Evolutionary conservation across 495 filamentous ascomycete genomes (phyloP).

Genomic region (Tuber calosporum): DNA sequence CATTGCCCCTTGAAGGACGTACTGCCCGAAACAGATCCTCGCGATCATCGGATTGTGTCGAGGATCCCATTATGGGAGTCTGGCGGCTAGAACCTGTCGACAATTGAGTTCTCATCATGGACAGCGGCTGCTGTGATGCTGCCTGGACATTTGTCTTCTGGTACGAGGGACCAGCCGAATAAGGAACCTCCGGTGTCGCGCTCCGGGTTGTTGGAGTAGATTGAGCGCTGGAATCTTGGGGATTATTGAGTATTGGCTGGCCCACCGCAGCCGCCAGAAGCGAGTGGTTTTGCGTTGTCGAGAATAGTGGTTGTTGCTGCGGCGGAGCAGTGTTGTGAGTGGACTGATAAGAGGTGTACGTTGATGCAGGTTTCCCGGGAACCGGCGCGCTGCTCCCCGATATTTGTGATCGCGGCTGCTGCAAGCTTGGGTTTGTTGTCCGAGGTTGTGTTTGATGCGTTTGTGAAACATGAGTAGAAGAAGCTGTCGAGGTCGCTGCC

Average conservation of each 20-base stretch:
- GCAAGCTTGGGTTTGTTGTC: background rate
- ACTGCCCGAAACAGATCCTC: background rate
- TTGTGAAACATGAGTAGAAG: background rate
- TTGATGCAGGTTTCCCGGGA: background rate
- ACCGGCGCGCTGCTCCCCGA: background rate
- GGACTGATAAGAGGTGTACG: background rate
- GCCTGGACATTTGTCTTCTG: conserved; percentile 2
- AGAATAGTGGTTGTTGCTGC: background rate
- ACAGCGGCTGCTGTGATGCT: background rate
- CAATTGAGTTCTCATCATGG: background rate
- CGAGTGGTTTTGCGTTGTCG: background rate
- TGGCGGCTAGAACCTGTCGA: background rate
- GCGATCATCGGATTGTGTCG: background rate
- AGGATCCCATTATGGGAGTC: background rate
- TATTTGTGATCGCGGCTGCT: background rate
- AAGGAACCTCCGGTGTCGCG: background rate
- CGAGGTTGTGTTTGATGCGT: background rate
- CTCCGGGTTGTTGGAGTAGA: conserved; percentile 1
- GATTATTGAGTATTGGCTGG: background rate
- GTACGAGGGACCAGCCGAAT: background rate
- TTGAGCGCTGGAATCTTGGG: background rate
- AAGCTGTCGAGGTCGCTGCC: background rate
- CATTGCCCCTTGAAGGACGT: background rate
- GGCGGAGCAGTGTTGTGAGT: background rate
- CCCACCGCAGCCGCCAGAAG: background rate